These are phyloP conservation scores for Candida alai DNA, from an alignment of 805 yeast species.

Conservation along the genomic window DNA sequence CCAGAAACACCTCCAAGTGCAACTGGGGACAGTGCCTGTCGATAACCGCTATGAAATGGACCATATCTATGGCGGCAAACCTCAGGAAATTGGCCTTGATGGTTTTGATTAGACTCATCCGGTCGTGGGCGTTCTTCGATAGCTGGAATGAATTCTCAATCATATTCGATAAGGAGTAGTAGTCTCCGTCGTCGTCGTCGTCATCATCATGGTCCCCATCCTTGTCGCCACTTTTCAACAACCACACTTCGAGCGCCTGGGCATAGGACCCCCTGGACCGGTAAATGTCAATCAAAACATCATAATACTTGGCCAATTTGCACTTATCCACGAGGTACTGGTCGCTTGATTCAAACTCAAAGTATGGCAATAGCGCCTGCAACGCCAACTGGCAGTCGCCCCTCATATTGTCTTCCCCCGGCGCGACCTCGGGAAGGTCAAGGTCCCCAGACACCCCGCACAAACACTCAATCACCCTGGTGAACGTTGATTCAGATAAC, in stretches of 20 bases:
- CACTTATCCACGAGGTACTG: conserved; percentile 47
- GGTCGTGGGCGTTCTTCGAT: conserved; percentile 19
- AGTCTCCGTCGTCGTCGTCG: conserved; percentile 2
- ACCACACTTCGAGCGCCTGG: conserved; percentile 54
- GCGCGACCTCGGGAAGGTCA: too few relatives aligned
- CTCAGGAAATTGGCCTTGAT: conserved; percentile 21
- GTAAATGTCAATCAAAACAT: conserved; percentile 58
- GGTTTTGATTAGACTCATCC: conserved; percentile 19
- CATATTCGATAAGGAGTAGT: conserved; percentile 11
- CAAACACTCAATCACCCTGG: conserved; percentile 49
- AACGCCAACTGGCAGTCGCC: conserved; percentile 71
- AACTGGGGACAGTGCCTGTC: conserved; percentile 34
- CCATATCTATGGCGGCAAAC: conserved; percentile 26
- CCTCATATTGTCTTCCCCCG: too few relatives aligned
- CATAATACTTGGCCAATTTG: conserved; percentile 50
- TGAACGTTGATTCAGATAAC: conserved; percentile 51
- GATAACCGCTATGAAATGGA: conserved; percentile 34
- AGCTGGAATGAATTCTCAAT: conserved; percentile 22
- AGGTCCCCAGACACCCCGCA: conserved; percentile 26
- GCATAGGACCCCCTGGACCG: conserved; percentile 48
- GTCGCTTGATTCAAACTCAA: conserved; percentile 51
- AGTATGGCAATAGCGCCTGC: conserved; percentile 63
- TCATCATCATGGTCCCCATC: conserved; percentile 10
- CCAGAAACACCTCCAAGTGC: conserved; percentile 33
- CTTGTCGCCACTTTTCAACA: conserved; percentile 19